Conservation (phyloP, 805 yeast species). For the Kurtzmaniella fragi region DNA sequence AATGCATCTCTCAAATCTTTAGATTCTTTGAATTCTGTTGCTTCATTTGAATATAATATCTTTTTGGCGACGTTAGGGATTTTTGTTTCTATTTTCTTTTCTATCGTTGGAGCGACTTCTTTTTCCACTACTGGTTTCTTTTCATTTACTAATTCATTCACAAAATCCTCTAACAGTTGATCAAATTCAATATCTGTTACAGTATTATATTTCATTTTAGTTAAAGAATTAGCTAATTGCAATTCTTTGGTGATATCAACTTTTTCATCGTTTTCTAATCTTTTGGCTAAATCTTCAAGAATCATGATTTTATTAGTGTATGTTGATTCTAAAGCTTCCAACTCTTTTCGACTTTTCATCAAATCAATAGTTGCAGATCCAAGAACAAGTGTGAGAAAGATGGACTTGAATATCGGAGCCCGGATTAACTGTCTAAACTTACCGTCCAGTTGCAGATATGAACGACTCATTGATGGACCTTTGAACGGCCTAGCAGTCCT, state of each 20-base stretch:
- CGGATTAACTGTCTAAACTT: constrained; percentile 22
- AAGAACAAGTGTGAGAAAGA: constrained; percentile 31
- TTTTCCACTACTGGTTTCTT: neutral
- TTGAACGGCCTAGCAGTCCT: constrained; percentile 5
- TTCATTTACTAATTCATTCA: constrained; percentile 21
- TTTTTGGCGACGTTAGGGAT: neutral
- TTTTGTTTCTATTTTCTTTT: neutral
- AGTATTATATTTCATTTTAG: constrained; percentile 28
- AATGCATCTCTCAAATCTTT: neutral
- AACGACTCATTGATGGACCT: constrained; percentile 8
- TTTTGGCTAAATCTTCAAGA: constrained; percentile 24
- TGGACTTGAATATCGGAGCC: constrained; percentile 33
- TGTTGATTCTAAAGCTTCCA: constrained; percentile 37
- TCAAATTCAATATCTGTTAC: constrained; percentile 35
- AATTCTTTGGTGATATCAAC: constrained; percentile 42
- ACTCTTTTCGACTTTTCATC: constrained; percentile 39
- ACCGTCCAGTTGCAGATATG: constrained; percentile 11
- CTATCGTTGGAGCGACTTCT: neutral
- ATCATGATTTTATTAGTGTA: constrained; percentile 32
- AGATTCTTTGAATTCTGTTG: neutral
- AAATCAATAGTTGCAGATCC: constrained; percentile 46
- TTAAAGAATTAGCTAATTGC: constrained; percentile 36
- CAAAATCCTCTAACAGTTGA: constrained; percentile 30
- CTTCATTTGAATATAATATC: neutral
- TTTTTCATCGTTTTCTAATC: constrained; percentile 26